Evolutionary conservation across 179 eudicot species (phyloP).

Genomic region (Silene coronaria): DNA sequence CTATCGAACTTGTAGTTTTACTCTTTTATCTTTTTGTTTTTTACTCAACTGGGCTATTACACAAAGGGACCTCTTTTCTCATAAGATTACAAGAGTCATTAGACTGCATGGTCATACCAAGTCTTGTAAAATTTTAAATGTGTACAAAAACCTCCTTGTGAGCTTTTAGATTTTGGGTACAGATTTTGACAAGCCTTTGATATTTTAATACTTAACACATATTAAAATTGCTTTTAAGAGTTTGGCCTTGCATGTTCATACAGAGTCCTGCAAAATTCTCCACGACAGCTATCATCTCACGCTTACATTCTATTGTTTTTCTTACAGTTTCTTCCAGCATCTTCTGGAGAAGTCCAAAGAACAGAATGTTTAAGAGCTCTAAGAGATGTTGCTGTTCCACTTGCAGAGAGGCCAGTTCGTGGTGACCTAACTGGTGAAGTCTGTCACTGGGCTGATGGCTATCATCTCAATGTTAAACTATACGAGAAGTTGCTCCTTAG

Average conservation of each 20-base stretch:
- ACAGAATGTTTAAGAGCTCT: conserved; percentile 87
- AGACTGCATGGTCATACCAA: neutral
- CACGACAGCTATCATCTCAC: neutral
- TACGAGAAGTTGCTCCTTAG: conserved; percentile 94
- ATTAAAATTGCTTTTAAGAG: neutral
- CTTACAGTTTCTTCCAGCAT: conserved; percentile 73
- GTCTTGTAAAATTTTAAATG: neutral
- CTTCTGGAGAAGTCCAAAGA: conserved; percentile 83
- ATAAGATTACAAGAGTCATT: neutral
- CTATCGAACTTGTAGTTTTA: neutral
- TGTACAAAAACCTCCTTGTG: neutral
- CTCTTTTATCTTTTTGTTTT: neutral
- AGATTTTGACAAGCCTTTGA: neutral
- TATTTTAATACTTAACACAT: neutral
- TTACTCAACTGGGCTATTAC: neutral
- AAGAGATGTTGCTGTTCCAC: conserved; percentile 74
- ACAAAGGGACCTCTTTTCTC: neutral
- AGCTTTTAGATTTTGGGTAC: neutral
- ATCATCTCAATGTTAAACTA: conserved; percentile 89
- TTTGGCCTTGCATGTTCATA: neutral
- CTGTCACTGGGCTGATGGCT: conserved; percentile 99
- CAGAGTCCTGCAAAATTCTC: neutral
- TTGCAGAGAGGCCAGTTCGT: conserved; percentile 99
- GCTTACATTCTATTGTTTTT: conserved; percentile 3
- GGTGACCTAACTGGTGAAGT: conserved; percentile 99